A percentile compares a stretch with the other conserved stretches of the same genome.
Evolutionary conservation across 2,329 filamentous ascomycete genomes (phyloP).

Genomic region (Boeremia exigua): DNA sequence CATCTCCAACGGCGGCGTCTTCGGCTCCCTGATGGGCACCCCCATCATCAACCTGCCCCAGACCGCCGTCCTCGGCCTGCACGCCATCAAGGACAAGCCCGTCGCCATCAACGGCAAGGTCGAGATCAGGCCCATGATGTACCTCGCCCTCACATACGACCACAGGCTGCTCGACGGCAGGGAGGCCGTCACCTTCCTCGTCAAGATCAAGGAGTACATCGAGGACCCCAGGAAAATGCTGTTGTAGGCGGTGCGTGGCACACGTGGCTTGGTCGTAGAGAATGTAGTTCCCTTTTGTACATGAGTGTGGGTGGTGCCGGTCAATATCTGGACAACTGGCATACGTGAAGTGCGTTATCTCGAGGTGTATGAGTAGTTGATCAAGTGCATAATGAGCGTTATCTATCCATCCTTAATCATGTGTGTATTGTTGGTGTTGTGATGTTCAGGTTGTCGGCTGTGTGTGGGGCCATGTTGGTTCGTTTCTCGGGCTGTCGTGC

Average conservation of each 20-base stretch:
- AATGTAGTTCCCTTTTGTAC: constrained; percentile 14
- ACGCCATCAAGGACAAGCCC: constrained; percentile 94
- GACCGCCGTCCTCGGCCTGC: constrained; percentile 86
- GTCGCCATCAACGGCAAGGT: constrained; percentile 92
- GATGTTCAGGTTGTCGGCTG: neutral
- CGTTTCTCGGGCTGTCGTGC: no score
- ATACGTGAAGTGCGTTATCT: constrained; percentile 6
- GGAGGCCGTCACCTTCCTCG: constrained; percentile 93
- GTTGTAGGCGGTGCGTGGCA: constrained; percentile 48
- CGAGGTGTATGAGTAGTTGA: constrained; percentile 19
- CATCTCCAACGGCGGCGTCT: constrained; percentile 96
- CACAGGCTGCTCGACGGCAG: constrained; percentile 93
- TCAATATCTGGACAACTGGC: constrained; percentile 6
- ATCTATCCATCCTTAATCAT: constrained; percentile 3
- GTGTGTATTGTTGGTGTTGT: neutral
- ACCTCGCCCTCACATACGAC: constrained; percentile 95
- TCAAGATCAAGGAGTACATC: constrained; percentile 97
- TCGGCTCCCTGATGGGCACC: constrained; percentile 95
- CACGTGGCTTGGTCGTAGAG: neutral
- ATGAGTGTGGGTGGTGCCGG: constrained; percentile 9
- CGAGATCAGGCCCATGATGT: constrained; percentile 98
- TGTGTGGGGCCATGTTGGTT: neutral
- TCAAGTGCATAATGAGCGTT: constrained; percentile 20
- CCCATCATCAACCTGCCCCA: constrained; percentile 98
- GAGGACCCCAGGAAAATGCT: constrained; percentile 95